A percentile compares a stretch with the other conserved stretches of the same genome.
phyloP scores from a whole-genome alignment of 2,329 filamentous ascomycete genomes.

The Colletotrichum camelliae region DNA sequence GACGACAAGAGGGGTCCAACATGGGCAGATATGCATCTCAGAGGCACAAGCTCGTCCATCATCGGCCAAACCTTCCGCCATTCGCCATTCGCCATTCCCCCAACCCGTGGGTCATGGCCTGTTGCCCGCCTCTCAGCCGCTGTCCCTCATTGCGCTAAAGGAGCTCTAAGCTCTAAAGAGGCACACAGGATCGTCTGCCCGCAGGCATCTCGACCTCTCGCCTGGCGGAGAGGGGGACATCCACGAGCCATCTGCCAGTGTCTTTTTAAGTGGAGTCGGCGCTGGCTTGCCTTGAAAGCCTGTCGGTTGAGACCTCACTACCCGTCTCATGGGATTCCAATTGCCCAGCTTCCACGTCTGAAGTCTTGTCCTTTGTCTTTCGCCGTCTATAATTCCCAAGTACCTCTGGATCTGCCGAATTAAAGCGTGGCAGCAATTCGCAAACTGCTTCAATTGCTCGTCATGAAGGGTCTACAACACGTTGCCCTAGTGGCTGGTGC shows the following conservation, averaged over 20 bases:
- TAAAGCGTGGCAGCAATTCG: neutral
- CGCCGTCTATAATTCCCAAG: neutral
- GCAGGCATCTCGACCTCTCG: slow-evolving; percentile 11
- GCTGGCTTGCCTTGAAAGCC: neutral
- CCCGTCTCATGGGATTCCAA: neutral
- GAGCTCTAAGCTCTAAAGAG: neutral
- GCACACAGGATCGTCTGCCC: neutral
- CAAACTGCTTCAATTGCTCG: neutral
- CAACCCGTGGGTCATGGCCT: neutral
- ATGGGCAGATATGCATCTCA: neutral
- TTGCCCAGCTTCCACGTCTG: neutral
- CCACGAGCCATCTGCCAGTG: neutral
- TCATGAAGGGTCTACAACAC: slow-evolving; percentile 11
- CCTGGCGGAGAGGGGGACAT: neutral
- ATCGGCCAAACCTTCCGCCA: neutral
- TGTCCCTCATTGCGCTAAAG: neutral
- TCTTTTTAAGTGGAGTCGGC: slow-evolving; percentile 3
- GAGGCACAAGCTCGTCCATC: neutral
- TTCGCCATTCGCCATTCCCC: too few species aligned
- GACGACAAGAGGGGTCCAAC: neutral
- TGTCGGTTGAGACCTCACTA: neutral
- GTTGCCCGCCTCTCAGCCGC: neutral
- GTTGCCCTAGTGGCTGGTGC: neutral
- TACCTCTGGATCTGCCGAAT: neutral
- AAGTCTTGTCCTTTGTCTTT: neutral